phyloP scores from a whole-genome alignment of 2,329 filamentous ascomycete species.

The Zymoseptoria crescenta region DNA sequence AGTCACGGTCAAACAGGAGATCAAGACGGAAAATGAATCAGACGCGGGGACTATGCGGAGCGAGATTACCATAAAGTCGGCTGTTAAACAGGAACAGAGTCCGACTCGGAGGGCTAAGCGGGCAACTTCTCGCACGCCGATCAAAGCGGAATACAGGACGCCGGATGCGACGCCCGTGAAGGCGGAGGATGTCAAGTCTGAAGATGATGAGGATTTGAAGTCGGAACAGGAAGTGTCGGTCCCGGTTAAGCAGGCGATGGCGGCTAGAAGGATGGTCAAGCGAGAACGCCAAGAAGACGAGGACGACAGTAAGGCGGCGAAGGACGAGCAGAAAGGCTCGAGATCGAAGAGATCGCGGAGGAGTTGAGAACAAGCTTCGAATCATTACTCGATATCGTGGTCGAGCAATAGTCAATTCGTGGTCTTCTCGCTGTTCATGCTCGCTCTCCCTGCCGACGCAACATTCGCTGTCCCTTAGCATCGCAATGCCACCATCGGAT shows the following conservation, averaged over 20 bases:
- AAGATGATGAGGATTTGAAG: conserved; percentile 25
- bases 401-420: neutral
- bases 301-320: conserved; percentile 32
- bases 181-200: conserved; percentile 31
- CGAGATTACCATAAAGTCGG: neutral
- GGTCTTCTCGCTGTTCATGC: neutral
- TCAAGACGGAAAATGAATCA: neutral
- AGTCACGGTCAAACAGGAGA: neutral
- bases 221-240: conserved; percentile 22
- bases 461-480: too few species aligned
- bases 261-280: conserved; percentile 35
- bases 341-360: conserved; percentile 32
- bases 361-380: conserved; percentile 5
- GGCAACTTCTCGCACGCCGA: neutral
- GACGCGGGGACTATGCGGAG: neutral
- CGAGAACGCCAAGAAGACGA: conserved; percentile 33
- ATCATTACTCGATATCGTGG: neutral
- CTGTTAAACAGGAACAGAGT: neutral
- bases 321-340: conserved; percentile 33
- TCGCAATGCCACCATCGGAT: too few species aligned
- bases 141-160: neutral
- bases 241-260: conserved; percentile 27
- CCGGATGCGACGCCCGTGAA: conserved; percentile 27
- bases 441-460: neutral
- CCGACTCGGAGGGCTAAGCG: neutral